Evolutionary conservation across 371 early-diverging fungal genomes (phyloP).

Genomic region (Apophysomyces trapeziformis): DNA sequence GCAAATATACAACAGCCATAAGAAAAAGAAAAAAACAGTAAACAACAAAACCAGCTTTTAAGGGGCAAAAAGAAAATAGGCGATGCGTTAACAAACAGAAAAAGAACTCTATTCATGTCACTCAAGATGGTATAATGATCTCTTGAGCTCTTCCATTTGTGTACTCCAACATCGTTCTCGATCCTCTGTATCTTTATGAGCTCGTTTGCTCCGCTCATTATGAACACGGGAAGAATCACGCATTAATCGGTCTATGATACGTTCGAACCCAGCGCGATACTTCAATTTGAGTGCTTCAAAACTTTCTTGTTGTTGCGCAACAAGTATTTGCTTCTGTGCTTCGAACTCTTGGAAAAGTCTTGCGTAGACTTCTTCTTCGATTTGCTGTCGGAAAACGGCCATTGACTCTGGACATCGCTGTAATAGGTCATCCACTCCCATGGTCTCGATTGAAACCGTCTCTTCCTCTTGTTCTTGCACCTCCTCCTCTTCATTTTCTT

Average conservation of each 20-base stretch:
- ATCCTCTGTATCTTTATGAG: slow-evolving; percentile 19
- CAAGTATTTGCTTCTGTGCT: slow-evolving; percentile 17
- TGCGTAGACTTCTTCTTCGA: background rate
- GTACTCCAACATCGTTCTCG: slow-evolving; percentile 22
- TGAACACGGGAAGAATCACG: slow-evolving; percentile 19
- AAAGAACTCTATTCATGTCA: background rate
- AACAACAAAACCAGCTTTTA: too few relatives aligned
- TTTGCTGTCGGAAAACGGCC: background rate
- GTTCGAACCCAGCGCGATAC: slow-evolving; percentile 23
- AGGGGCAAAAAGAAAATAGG: too few relatives aligned
- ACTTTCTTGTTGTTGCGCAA: slow-evolving; percentile 18
- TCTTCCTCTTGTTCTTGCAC: slow-evolving; percentile 1
- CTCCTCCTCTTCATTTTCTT: slow-evolving; percentile 12
- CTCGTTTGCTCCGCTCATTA: slow-evolving; percentile 19
- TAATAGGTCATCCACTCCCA: background rate
- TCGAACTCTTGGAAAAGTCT: slow-evolving; percentile 15
- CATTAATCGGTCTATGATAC: slow-evolving; percentile 22
- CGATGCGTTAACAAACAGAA: background rate
- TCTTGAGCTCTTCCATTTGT: slow-evolving; percentile 12
- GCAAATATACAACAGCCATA: too few relatives aligned
- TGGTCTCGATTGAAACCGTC: background rate
- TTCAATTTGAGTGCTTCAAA: slow-evolving; percentile 25
- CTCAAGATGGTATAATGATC: background rate
- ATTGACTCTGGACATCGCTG: background rate
- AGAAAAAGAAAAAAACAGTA: too few relatives aligned